phyloP scores from a whole-genome alignment of 768 basidiomycete species.

The Phaeotremella skinneri region DNA sequence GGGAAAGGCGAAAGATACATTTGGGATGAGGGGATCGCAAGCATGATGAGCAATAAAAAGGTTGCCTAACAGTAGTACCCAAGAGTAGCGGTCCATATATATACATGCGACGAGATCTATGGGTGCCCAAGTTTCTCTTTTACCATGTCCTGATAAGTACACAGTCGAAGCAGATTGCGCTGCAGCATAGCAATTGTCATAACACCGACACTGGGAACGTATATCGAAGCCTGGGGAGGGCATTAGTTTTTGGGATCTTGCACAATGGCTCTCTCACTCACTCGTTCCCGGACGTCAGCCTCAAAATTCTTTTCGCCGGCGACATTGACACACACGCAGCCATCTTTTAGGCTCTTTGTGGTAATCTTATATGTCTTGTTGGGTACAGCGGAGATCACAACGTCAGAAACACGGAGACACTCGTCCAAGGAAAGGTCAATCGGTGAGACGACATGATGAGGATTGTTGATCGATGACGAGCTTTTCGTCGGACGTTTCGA shows the following conservation, averaged over 20 bases:
- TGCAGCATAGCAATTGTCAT: constrained; percentile 97
- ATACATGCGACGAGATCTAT: not conserved
- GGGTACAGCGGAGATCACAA: constrained; percentile 92
- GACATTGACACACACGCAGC: constrained; percentile 89
- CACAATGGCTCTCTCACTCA: constrained; percentile 49
- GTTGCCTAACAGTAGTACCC: not conserved
- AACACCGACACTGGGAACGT: constrained; percentile 95
- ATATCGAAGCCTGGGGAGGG: constrained; percentile 76
- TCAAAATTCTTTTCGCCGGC: constrained; percentile 97
- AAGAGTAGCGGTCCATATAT: not conserved
- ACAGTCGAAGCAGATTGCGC: constrained; percentile 64
- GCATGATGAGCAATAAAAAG: not conserved
- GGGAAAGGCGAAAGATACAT: not conserved
- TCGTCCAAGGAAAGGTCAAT: constrained; percentile 66
- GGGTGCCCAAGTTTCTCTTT: constrained; percentile 8
- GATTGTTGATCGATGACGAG: constrained; percentile 64
- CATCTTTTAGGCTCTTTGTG: constrained; percentile 86
- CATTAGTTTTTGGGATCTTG: not conserved
- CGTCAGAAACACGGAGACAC: constrained; percentile 81
- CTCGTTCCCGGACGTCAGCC: constrained; percentile 85
- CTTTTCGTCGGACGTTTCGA: constrained; percentile 70
- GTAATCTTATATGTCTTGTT: constrained; percentile 78
- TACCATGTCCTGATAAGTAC: constrained; percentile 46
- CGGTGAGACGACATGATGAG: constrained; percentile 77
- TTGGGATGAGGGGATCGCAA: too few relatives aligned